Conservation (phyloP, 495 filamentous ascomycete genomes). For the Hypoxylon subgilvum region DNA sequence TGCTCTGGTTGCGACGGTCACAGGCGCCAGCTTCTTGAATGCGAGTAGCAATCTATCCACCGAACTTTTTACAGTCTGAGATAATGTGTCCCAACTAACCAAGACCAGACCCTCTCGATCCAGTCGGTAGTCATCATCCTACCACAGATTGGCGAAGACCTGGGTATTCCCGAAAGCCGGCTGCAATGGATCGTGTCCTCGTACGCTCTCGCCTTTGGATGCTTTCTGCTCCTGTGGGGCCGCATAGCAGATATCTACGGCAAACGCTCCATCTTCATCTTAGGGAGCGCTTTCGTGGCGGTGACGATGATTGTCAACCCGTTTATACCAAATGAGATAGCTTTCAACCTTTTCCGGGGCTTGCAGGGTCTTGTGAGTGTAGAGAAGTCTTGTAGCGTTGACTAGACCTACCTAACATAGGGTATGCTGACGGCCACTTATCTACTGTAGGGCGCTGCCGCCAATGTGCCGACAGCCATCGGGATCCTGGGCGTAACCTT, state of each 20-base stretch:
- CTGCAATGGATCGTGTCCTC: constrained; percentile 70
- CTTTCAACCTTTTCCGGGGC: constrained; percentile 73
- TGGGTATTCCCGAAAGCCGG: constrained; percentile 60
- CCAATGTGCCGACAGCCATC: constrained; percentile 69
- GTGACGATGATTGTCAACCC: constrained; percentile 67
- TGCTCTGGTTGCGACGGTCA: constrained; percentile 55
- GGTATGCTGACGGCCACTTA: constrained; percentile 41
- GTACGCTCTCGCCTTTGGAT: constrained; percentile 68
- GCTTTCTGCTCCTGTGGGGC: constrained; percentile 76
- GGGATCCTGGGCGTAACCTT: constrained; percentile 68
- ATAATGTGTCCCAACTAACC: constrained; percentile 1
- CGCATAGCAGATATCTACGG: constrained; percentile 77
- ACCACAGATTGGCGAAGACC: constrained; percentile 60
- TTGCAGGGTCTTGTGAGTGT: constrained; percentile 69
- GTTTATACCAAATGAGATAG: constrained; percentile 69
- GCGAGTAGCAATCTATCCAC: constrained; percentile 44
- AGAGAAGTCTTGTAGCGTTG: neutral
- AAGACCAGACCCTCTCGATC: constrained; percentile 59
- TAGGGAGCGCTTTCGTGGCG: constrained; percentile 67
- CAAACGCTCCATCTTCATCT: constrained; percentile 70
- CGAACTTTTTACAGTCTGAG: neutral
- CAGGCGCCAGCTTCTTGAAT: constrained; percentile 63
- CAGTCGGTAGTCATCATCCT: constrained; percentile 68
- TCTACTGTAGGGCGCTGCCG: constrained; percentile 70
- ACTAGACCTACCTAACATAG: neutral